Conservation (phyloP, 805 yeast genomes). For the Saturnispora hagleri region DNA sequence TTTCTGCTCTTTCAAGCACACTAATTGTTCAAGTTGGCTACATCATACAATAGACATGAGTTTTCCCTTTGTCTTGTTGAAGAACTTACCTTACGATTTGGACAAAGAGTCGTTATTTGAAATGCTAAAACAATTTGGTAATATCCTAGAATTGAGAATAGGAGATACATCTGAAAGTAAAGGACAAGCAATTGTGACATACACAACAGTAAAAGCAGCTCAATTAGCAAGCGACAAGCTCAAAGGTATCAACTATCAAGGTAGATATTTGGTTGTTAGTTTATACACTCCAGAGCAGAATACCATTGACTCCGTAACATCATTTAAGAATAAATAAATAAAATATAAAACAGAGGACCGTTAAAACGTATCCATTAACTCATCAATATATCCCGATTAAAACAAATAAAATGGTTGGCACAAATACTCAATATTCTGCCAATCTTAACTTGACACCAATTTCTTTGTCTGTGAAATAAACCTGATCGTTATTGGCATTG, state of each 20-base stretch:
- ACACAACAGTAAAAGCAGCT: constrained; percentile 39
- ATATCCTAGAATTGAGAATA: constrained; percentile 43
- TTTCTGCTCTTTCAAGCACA: not conserved
- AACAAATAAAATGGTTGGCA: not conserved
- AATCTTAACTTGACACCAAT: constrained; percentile 57
- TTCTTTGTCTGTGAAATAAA: constrained; percentile 32
- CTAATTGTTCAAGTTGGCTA: not conserved
- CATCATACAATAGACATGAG: constrained; percentile 6
- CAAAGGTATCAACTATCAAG: constrained; percentile 51
- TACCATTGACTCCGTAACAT: constrained; percentile 10
- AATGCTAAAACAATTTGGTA: constrained; percentile 47
- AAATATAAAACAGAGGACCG: not conserved
- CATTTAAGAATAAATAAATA: not conserved
- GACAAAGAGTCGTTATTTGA: constrained; percentile 39
- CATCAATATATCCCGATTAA: not conserved
- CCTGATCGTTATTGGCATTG: constrained; percentile 1
- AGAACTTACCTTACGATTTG: constrained; percentile 48
- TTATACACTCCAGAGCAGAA: constrained; percentile 36
- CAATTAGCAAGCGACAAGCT: constrained; percentile 43
- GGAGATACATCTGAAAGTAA: constrained; percentile 32
- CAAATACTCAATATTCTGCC: constrained; percentile 41
- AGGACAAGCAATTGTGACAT: constrained; percentile 50
- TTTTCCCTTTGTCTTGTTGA: constrained; percentile 37
- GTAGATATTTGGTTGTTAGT: constrained; percentile 47
- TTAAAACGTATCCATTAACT: not conserved